These are phyloP conservation scores for Lentinula raphanica DNA, from an alignment of 768 basidiomycete species.

Conservation along the genomic window DNA sequence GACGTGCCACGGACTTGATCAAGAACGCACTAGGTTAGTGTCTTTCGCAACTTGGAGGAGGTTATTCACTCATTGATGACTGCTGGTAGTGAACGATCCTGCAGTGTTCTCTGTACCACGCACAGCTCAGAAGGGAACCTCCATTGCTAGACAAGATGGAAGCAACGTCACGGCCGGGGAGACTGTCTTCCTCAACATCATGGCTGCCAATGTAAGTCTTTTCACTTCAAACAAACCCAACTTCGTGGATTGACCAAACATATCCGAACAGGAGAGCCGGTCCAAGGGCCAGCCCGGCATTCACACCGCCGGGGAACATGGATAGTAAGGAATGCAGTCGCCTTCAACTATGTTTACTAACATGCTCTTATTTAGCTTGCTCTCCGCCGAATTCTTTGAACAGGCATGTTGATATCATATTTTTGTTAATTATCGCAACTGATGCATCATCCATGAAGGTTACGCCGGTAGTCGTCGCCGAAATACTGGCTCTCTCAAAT, in stretches of 20 bases:
- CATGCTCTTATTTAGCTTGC: not conserved
- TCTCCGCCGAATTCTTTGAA: not conserved
- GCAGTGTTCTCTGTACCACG: not conserved
- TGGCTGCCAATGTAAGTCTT: not conserved
- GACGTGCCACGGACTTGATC: constrained; percentile 10
- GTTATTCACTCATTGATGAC: not conserved
- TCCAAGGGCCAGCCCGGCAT: not conserved
- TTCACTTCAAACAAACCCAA: not conserved
- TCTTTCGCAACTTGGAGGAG: too few relatives aligned
- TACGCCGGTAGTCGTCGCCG: not conserved
- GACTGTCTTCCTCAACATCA: not conserved
- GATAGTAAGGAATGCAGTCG: not conserved
- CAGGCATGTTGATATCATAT: not conserved
- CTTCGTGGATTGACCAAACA: not conserved
- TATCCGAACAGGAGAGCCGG: not conserved
- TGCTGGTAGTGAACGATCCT: not conserved
- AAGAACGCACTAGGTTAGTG: constrained; percentile 1
- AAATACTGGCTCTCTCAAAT: not conserved
- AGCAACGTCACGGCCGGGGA: not conserved
- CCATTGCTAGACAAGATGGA: not conserved
- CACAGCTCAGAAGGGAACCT: not conserved
- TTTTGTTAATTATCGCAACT: too few relatives aligned
- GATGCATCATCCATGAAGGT: too few relatives aligned
- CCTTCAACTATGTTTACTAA: not conserved
- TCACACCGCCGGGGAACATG: not conserved